A percentile compares a stretch with the other conserved stretches of the same genome.
Conservation (phyloP, 1,139 yeast genomes). For the Hyphopichia wangnamkhiaoensis region DNA sequence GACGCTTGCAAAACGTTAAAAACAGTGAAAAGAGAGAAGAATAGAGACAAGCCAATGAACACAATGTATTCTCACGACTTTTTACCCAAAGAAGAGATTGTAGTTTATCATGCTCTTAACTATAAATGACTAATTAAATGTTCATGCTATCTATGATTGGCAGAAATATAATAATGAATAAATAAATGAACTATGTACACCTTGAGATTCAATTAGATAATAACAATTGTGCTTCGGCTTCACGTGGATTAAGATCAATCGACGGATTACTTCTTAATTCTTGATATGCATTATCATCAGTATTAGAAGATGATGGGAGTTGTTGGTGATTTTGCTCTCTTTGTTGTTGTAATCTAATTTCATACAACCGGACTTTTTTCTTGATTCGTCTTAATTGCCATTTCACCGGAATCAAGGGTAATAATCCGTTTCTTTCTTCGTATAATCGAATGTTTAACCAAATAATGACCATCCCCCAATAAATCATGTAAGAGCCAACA, state of each 20-base stretch:
- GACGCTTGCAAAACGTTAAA: too few relatives aligned
- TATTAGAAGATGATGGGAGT: background rate
- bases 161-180: too few relatives aligned
- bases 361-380: constrained; percentile 43
- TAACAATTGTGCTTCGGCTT: constrained; percentile 11
- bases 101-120: too few relatives aligned
- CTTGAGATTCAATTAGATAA: constrained; percentile 7
- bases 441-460: constrained; percentile 51
- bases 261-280: constrained; percentile 13
- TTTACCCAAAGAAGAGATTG: too few relatives aligned
- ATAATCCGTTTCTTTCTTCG: constrained; percentile 64
- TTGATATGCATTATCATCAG: constrained; percentile 8
- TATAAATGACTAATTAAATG: too few relatives aligned
- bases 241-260: constrained; percentile 8
- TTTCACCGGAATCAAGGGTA: constrained; percentile 59
- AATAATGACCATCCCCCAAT: constrained; percentile 69
- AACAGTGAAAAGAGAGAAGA: too few relatives aligned
- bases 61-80: too few relatives aligned
- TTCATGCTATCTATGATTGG: too few relatives aligned
- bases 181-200: too few relatives aligned
- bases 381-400: constrained; percentile 60
- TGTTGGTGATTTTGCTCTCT: background rate
- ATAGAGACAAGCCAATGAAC: too few relatives aligned
- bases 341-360: constrained; percentile 11
- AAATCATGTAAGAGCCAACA: constrained; percentile 69